These are phyloP conservation scores for Phytophthora agathidicida DNA, from an alignment of 352 stramenopile species.

Conservation along the genomic window DNA sequence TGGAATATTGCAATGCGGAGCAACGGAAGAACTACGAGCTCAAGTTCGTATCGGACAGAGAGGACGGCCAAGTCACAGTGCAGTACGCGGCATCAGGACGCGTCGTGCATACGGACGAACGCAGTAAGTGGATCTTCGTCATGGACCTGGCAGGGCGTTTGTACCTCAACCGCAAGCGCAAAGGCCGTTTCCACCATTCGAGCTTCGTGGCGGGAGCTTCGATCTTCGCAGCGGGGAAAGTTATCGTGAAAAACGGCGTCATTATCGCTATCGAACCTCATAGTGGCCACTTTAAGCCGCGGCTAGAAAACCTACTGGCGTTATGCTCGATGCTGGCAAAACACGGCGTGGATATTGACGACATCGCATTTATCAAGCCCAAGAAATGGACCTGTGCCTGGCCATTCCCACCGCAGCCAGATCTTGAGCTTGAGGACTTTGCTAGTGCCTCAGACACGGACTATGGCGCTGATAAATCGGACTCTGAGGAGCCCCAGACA, in stretches of 20 bases:
- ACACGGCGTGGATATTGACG: conserved; percentile 45
- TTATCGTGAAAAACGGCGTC: conserved; percentile 60
- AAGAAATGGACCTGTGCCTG: conserved; percentile 74
- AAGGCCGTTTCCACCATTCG: conserved; percentile 79
- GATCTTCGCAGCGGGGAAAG: conserved; percentile 70
- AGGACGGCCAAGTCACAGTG: conserved; percentile 12
- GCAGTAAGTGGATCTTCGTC: conserved; percentile 86
- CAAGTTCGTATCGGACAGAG: conserved; percentile 30
- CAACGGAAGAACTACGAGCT: conserved; percentile 55
- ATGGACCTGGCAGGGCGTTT: conserved; percentile 46
- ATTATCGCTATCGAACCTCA: conserved; percentile 74
- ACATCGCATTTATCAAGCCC: conserved; percentile 64
- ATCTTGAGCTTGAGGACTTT: conserved; percentile 49
- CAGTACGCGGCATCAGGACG: conserved; percentile 41
- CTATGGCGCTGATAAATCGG: conserved; percentile 45
- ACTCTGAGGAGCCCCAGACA: conserved; percentile 38
- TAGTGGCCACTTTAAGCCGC: conserved; percentile 79
- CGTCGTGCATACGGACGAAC: conserved; percentile 59
- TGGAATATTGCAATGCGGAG: conserved; percentile 57
- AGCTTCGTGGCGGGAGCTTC: conserved; percentile 73
- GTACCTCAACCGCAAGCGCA: conserved; percentile 75
- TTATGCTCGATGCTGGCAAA: conserved; percentile 47
- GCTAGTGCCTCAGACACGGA: conserved; percentile 48
- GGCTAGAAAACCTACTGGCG: conserved; percentile 48
- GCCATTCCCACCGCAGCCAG: conserved; percentile 51